These are phyloP conservation scores for Ilex paraguariensis DNA, from an alignment of 305 asterid species.

Conservation along the genomic window DNA sequence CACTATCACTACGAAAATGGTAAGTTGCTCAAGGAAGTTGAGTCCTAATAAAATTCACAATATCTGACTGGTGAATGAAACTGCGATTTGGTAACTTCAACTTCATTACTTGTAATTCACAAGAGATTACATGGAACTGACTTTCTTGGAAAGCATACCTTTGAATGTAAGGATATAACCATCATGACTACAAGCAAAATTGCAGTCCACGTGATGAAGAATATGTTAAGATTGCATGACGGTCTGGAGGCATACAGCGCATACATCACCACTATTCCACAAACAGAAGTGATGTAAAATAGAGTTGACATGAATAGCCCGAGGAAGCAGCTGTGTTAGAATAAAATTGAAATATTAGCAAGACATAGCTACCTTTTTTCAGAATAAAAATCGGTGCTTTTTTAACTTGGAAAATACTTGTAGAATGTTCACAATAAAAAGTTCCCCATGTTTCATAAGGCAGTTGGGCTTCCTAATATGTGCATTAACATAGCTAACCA, in stretches of 20 bases:
- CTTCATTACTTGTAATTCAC: background rate
- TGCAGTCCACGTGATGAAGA: constrained; percentile 89
- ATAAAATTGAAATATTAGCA: background rate
- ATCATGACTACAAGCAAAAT: constrained; percentile 78
- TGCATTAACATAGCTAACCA: no score
- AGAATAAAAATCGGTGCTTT: background rate
- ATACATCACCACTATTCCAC: constrained; percentile 74
- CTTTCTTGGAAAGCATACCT: constrained; percentile 38
- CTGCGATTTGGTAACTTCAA: background rate
- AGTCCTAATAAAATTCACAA: no score
- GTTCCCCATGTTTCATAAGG: no score
- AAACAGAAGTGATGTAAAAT: constrained; percentile 60
- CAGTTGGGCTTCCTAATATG: no score
- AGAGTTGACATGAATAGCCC: constrained; percentile 85
- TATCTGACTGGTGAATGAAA: no score
- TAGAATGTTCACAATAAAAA: no score
- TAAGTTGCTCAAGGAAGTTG: no score
- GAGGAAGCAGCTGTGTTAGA: constrained; percentile 48
- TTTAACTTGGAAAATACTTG: no score
- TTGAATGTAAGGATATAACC: constrained; percentile 77
- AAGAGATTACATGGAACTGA: background rate
- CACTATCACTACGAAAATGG: no score
- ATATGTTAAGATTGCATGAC: constrained; percentile 76
- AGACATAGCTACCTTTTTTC: background rate
- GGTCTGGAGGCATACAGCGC: constrained; percentile 60